These are phyloP conservation scores for Rhododendron henanense DNA, from an alignment of 148 eudicot genomes.

Conservation along the genomic window DNA sequence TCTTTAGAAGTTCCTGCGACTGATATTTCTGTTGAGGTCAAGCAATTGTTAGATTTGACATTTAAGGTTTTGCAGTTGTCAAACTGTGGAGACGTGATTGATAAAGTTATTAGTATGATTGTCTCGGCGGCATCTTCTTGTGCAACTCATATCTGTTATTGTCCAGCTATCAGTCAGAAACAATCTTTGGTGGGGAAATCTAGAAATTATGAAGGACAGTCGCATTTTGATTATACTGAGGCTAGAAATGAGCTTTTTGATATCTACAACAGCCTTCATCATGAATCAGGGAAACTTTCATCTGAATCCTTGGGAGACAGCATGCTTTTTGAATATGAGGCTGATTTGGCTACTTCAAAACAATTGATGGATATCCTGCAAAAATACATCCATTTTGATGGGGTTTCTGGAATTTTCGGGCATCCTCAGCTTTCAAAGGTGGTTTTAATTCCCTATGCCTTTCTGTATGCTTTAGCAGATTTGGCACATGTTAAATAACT, in stretches of 20 bases:
- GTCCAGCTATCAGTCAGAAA: slow-evolving; percentile 32
- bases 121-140: slow-evolving; percentile 60
- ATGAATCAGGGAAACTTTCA: slow-evolving; percentile 28
- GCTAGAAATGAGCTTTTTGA: slow-evolving; percentile 54
- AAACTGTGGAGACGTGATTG: slow-evolving; percentile 33
- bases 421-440: slow-evolving; percentile 66
- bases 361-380: slow-evolving; percentile 58
- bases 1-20: slow-evolving; percentile 36
- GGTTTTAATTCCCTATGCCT: background rate
- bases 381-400: slow-evolving; percentile 39
- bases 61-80: slow-evolving; percentile 54
- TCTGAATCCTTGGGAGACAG: slow-evolving; percentile 46
- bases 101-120: slow-evolving; percentile 44
- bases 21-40: slow-evolving; percentile 63
- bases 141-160: slow-evolving; percentile 42
- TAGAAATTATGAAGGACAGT: slow-evolving; percentile 26
- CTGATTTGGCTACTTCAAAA: slow-evolving; percentile 53
- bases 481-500: background rate
- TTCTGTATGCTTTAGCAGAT: background rate
- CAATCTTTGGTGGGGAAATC: slow-evolving; percentile 31
- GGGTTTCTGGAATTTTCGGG: slow-evolving; percentile 27
- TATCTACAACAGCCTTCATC: slow-evolving; percentile 33
- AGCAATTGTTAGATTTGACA: slow-evolving; percentile 54
- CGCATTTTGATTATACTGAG: slow-evolving; percentile 43
- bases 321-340: slow-evolving; percentile 56